Base-by-base conservation (phyloP, 2,329 filamentous ascomycete species). In the Fusarium verrucosum region DNA sequence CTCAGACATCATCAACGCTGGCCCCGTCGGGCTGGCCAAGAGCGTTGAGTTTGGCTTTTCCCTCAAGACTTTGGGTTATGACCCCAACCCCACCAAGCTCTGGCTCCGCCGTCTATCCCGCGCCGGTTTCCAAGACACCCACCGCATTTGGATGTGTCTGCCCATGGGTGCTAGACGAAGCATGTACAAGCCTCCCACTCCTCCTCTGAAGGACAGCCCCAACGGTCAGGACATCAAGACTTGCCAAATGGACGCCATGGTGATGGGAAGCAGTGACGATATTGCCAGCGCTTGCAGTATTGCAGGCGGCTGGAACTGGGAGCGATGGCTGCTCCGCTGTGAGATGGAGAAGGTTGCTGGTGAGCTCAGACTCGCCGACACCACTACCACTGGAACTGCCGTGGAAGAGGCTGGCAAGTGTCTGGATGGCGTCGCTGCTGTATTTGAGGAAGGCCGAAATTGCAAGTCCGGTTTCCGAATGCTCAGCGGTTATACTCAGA, bases 21-120 rank as follows among this genome's bases (percentile, higher is more conserved):
- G 94, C 0, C 88, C 91, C 0, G 83, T 89, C 19, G 92, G 89
- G 32, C 88, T 92, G 55, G 92, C 92, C 41, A 90, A 95, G 75
- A 91, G 90, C 44, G 92, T 96, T 51, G 94, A 98, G 77, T 98
- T 99, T 73, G 90, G 91, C 36, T 96, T 95, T 81, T 89, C 91
- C 49, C 89, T 99, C 60, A 91, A 91, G 77, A 94, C 91, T 0
- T 86, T 94, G 4, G 94, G 94, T 26, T 98, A 97, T 75, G 95
- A 98, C 74, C 89, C 94, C 3, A 82, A 83, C 49, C 92, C 94
- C 0, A 95, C 92, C 14, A 93, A 92, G 78, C 84, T 85, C 55
- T 98, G 94, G 81, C 82, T 97, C 4, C 80, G 84, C 17, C 88
- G 94, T 43, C 83, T 99, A 36, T 82, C 85, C 51, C 86, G 88